Conservation (phyloP, 1,139 yeast genomes). For the Pichia sp. region DNA sequence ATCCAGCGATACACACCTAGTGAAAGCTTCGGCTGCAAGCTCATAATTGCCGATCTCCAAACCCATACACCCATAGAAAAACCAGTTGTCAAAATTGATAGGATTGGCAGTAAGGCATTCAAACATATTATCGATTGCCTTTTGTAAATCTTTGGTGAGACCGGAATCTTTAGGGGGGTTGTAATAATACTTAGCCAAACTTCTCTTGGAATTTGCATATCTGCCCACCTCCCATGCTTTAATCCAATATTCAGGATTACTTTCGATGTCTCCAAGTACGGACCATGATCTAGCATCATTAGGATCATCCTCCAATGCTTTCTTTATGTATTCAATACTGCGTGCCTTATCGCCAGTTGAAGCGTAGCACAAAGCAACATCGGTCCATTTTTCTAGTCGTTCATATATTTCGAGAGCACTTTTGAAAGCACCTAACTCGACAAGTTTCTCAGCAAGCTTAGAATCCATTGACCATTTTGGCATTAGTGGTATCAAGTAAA, state of each 20-base stretch:
- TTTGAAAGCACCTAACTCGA: slow-evolving; percentile 79
- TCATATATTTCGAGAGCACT: slow-evolving; percentile 90
- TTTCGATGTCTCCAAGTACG: slow-evolving; percentile 79
- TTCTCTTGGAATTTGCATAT: slow-evolving; percentile 80
- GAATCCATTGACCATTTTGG: slow-evolving; percentile 88
- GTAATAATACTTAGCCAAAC: slow-evolving; percentile 71
- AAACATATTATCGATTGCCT: slow-evolving; percentile 63
- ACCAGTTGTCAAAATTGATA: slow-evolving; percentile 82
- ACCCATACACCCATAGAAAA: slow-evolving; percentile 87
- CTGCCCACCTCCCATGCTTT: slow-evolving; percentile 84
- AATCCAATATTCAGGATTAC: slow-evolving; percentile 74
- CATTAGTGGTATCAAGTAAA: slow-evolving; percentile 70
- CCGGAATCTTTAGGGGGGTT: slow-evolving; percentile 59
- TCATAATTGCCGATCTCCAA: slow-evolving; percentile 69
- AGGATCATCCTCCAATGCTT: slow-evolving; percentile 55
- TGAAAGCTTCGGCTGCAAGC: slow-evolving; percentile 87
- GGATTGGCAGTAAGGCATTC: slow-evolving; percentile 76
- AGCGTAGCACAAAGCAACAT: slow-evolving; percentile 87
- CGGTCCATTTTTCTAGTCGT: slow-evolving; percentile 69
- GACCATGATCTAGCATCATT: slow-evolving; percentile 81
- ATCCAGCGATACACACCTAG: slow-evolving; percentile 84
- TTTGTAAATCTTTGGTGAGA: slow-evolving; percentile 45
- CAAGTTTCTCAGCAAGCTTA: slow-evolving; percentile 77
- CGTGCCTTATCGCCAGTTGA: slow-evolving; percentile 70
- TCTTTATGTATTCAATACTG: slow-evolving; percentile 57